phyloP scores from a whole-genome alignment of 2,329 filamentous ascomycete species.

The Ophiosphaerella korrae region DNA sequence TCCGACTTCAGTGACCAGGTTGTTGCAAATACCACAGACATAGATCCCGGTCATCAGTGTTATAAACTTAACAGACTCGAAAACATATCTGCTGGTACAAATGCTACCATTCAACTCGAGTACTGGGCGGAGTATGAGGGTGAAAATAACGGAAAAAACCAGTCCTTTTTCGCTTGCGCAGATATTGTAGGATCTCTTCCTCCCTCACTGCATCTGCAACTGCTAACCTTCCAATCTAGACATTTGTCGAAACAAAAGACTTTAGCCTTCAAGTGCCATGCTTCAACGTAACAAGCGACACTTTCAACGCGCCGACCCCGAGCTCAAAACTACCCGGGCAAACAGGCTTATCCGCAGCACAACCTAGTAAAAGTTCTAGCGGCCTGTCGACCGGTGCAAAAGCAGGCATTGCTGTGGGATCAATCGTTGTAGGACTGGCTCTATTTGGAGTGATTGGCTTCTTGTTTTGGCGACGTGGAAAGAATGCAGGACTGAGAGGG shows the following conservation, averaged over 20 bases:
- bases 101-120: constrained; percentile 54
- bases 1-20: constrained; percentile 48
- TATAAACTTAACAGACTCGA: constrained; percentile 46
- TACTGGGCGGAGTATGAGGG: constrained; percentile 51
- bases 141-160: constrained; percentile 44
- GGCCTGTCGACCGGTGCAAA: constrained; percentile 50
- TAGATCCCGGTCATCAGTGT: constrained; percentile 53
- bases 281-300: constrained; percentile 53
- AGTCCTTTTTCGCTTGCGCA: constrained; percentile 55
- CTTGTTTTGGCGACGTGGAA: constrained; percentile 28
- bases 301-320: constrained; percentile 37
- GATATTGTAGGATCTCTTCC: constrained; percentile 43
- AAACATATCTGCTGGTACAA: constrained; percentile 46
- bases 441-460: constrained; percentile 28
- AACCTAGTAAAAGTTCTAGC: constrained; percentile 10
- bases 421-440: constrained; percentile 30
- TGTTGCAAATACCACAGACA: constrained; percentile 43
- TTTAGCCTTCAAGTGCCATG: constrained; percentile 52
- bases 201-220: neutral
- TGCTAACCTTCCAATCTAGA: constrained; percentile 15
- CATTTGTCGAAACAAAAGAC: constrained; percentile 47
- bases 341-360: constrained; percentile 24
- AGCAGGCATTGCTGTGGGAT: constrained; percentile 50
- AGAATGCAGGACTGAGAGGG: constrained; percentile 19
- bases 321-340: constrained; percentile 22